Base-by-base conservation (phyloP, 108 stramenopile species). In the Conticribra guillardii region DNA sequence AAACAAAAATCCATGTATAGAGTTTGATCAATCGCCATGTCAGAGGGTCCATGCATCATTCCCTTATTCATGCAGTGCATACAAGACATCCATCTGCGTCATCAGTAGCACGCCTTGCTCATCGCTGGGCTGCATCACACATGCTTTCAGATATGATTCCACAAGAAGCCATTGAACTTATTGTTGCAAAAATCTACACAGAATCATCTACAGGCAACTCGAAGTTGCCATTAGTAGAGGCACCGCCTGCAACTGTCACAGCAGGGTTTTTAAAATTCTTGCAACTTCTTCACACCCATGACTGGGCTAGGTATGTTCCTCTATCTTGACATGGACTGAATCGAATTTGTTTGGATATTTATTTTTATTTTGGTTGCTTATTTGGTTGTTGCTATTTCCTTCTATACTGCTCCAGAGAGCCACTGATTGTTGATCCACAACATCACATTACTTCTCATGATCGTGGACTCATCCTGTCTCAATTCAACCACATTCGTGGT, bases 391-490 rank as follows among this genome's bases (percentile, higher is more conserved):
- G 5, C 27, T 74, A 46, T 49, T 37, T 24, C 62, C 0, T 54
- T 64, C 55, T 41, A 9, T 41, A 44, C 2, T 17, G 50, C 41
- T 79, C 33, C 60, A 83, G 84, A 64, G 74, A 87, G 31, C 90
- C 93, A 5, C 61, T 94, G 34, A 85, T 95, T 64, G 82, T 95
- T n/a, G 87, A 95, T 75, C 94, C 94, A n/a, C 87, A 91, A 51
- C 69, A 73, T 37, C 86, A 89, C 50, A 86, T 95, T 34, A 54
- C 74, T 23, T 47, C 74, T 15, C 79, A 83, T 29, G 89, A 89
- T 61, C 71, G 61, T 46, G 51, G 60, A 14, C 64, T 77, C 21
- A 90, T 95, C 64, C 54, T 64, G n/a, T n/a, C 82, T 22, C 80
- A 82, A 28, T 95, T 95, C 51, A 80, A 86, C 45, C 52, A 46